Evolutionary conservation across 768 basidiomycete species (phyloP), one percentile per base, ranked within the genome.

Genomic region (Leucosporidium yakuticum): DNA sequence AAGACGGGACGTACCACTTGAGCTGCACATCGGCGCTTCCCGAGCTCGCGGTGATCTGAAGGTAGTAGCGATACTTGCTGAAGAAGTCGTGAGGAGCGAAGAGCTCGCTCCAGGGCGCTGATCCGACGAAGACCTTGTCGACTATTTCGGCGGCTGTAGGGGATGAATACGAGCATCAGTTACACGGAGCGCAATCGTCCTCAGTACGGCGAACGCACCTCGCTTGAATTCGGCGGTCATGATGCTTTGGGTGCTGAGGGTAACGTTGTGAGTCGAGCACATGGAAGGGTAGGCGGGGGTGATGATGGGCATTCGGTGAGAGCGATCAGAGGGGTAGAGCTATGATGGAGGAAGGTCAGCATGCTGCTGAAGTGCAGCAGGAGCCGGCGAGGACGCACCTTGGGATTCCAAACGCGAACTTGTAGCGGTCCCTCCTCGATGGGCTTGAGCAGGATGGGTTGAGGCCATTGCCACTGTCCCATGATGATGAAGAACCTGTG

Each of bases 241-340:
- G 63, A 99, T 90, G 83, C 88, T 87, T 80, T 96, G 91, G 7
- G 95, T 98, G 14, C 93, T 96, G 53, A 86, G 85, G 61, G 92
- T 93, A 68, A 98, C 94, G 75, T 98, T 99, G 81, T 99, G 96
- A 23, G 96, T 99, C 31, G 95, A 86, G 78, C 95, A 98, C 95
- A 99, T 99, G 9, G 95, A 88, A 56, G 96, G 96, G 79, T 97
- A 99, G 17, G 96, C 94, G 4, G 96, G 96, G 2, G 96, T 99
- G 74, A 99, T 98, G 76, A 99, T 97, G 19, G 96, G 96, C 96
- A 98, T 98, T 73, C 91, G 85, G 80, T 99, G 96, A n/a, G 90
- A 85, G 66, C 90, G 84, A 79, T 97, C 93, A 68, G 85, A 85
- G 7, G 92, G 92, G 78, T 95, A 97, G 63, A 96, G 79, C 89